Evolutionary conservation across 1,284 basidiomycete genomes (phyloP), one percentile per base, ranked within the genome.

Genomic region (Exobasidium rhododendri): DNA sequence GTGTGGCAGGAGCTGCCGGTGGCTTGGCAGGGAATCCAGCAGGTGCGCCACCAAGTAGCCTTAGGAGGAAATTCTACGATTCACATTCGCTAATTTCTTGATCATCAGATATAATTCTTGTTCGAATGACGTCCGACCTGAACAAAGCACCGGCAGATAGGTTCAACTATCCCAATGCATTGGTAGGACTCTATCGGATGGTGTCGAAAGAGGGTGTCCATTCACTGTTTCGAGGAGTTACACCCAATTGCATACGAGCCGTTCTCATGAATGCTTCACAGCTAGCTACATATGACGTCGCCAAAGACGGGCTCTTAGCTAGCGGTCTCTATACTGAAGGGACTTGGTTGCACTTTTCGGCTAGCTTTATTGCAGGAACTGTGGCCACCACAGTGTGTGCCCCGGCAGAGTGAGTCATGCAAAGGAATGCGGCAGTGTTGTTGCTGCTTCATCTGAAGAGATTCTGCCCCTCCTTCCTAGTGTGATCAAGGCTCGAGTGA

Each of bases 401-500:
- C 3, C 69, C 70, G 0, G 77, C 73, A 4, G 77, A 79, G 32
- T 67, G 66, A 6, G 69, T 73, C 61, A 67, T 64, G 35, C 17
- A 40, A n/a, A n/a, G n/a, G n/a, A n/a, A n/a, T n/a, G n/a, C 43
- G n/a, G n/a, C 35, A n/a, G 26, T 5, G 13, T 22, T 28, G 6
- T 6, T 54, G 20, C 5, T 6, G 7, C n/a, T 4, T 28, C 29
- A 4, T 4, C 4, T 4, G 28, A 14, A 5, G 3, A 13, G 4
- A 32, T n/a, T n/a, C n/a, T n/a, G n/a, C 40, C 43, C 29, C 55
- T 49, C 4, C 5, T 56, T 32, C 2, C 81, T 45, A 56, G 83
- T 61, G 84, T 85, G 4, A 79, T 85, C 69, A 83, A 83, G 68
- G 80, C 80, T 20, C 73, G 83, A 47, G 80, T 85, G 1, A 84